Conservation (phyloP, 495 filamentous ascomycete species). For the Xylaria palmicola region DNA sequence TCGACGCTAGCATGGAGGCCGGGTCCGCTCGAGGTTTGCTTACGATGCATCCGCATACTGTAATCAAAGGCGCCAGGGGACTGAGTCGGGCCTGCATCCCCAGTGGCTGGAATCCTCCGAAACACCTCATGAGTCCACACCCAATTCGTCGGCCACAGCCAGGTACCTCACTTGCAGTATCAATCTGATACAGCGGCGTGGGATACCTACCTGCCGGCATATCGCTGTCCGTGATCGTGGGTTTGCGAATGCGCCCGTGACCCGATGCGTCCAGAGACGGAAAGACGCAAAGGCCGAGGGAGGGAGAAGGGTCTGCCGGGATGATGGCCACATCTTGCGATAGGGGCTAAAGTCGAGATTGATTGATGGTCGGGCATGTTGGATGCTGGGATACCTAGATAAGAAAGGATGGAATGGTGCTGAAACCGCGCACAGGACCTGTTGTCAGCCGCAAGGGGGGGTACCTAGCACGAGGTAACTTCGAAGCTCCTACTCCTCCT, state of each 20-base stretch:
- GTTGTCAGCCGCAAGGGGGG: slow-evolving; percentile 16
- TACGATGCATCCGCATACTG: slow-evolving; percentile 16
- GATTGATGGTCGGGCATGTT: not conserved
- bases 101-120: slow-evolving; percentile 20
- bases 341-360: not conserved
- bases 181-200: not conserved
- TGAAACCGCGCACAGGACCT: slow-evolving; percentile 7
- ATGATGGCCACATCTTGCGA: not conserved
- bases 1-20: slow-evolving; percentile 4
- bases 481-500: not conserved
- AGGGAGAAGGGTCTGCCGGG: not conserved
- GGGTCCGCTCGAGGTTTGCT: slow-evolving; percentile 8
- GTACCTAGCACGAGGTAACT: slow-evolving; percentile 2
- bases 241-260: not conserved
- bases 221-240: not conserved
- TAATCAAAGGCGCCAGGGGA: slow-evolving; percentile 14
- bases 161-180: not conserved
- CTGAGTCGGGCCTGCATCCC: slow-evolving; percentile 13
- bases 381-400: no score
- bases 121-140: slow-evolving; percentile 6
- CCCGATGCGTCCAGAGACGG: not conserved
- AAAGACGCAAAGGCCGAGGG: not conserved
- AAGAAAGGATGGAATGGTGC: slow-evolving; percentile 6
- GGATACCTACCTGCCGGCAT: not conserved
- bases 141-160: not conserved